Percentiles rank a stretch among this genome's conserved stretches.
These are phyloP conservation scores for Leccinum barrowsii DNA, from an alignment of 768 basidiomycete genomes.

Conservation along the genomic window DNA sequence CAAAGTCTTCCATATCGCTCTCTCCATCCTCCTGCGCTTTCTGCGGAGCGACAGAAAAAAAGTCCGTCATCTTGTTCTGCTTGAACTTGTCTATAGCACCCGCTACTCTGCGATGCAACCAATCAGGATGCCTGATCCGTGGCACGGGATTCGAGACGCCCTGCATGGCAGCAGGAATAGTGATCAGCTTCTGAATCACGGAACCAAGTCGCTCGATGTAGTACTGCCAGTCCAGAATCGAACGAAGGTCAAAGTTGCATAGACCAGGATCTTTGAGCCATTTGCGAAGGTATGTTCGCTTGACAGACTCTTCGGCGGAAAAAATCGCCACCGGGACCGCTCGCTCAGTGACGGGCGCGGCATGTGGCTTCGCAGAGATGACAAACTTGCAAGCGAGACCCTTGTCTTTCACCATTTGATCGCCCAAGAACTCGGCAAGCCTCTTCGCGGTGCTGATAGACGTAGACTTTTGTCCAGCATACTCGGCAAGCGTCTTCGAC, in stretches of 20 bases:
- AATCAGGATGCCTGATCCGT: slow-evolving; percentile 93
- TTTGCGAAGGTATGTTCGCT: slow-evolving; percentile 85
- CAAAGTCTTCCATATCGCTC: slow-evolving; percentile 66
- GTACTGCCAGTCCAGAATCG: slow-evolving; percentile 97
- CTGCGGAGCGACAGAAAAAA: slow-evolving; percentile 50
- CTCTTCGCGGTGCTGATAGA: slow-evolving; percentile 95
- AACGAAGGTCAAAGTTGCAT: slow-evolving; percentile 83
- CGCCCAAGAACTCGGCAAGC: slow-evolving; percentile 93
- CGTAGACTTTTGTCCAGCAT: slow-evolving; percentile 94
- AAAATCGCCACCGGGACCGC: slow-evolving; percentile 98
- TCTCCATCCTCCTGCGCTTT: slow-evolving; percentile 12
- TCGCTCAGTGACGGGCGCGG: slow-evolving; percentile 94
- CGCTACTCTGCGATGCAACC: slow-evolving; percentile 89
- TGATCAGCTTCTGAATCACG: slow-evolving; percentile 98
- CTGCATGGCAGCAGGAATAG: slow-evolving; percentile 98
- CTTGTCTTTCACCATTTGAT: slow-evolving; percentile 99
- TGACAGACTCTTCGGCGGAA: slow-evolving; percentile 89
- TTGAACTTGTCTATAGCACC: slow-evolving; percentile 94
- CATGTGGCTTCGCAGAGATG: slow-evolving; percentile 89
- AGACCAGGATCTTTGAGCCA: slow-evolving; percentile 96
- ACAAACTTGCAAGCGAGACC: slow-evolving; percentile 98
- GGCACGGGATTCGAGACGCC: slow-evolving; percentile 96
- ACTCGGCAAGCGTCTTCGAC: slow-evolving; percentile 94
- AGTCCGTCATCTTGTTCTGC: slow-evolving; percentile 96
- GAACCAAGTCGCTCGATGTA: slow-evolving; percentile 97